Base-by-base conservation (phyloP, 73 alveolate genomes). In the Tetrahymena borealis region DNA sequence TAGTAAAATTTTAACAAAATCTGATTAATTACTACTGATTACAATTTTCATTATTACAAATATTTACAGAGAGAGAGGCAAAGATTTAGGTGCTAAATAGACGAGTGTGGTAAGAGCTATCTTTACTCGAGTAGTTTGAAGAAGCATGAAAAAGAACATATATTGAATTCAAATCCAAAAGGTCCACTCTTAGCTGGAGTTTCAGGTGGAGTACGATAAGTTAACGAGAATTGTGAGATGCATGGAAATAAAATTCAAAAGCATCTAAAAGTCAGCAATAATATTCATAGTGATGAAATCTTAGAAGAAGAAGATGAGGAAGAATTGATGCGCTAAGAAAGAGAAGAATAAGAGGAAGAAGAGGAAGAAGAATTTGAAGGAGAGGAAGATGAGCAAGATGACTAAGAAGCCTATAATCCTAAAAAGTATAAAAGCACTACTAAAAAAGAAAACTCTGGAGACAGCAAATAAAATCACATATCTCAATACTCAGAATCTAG, bases 91-190 rank as follows among this genome's bases (percentile, higher is more conserved):
- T 79, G 85, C 13, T 35, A 60, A 60, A 60, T 60, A 32, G 91
- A 90, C 79, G 95, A 92, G 8, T 93, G 95, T 85, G 95, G 95
- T 20, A 93, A 93, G 60, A 93, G 91, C 2, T 93, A 79, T 36
- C 90, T 93, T 2, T 93, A 93, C 79, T 39, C 42, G 85, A 79
- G 95, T 33, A 93, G 95, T 90, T 39, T 93, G 12, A 93, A 79
- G 35, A 93, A 93, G 41, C 95, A 93, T 39, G 91, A 85, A 40
- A 93, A 93, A 33, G 93, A 79, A 36, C 60, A 39, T 60, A 60
- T 60, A 18, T n/a, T 60, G 85, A 60, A 60, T 9, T 2, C 20
- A 6, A 60, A 60, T 60, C 85, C 85, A 5, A 60, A 60, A 60
- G 85, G 38, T 28, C 85, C 28, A 24, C 85, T 24, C n/a, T n/a